Evolutionary conservation across 176 grass and related monocot species (phyloP).

Genomic region (Carex myosuroides): DNA sequence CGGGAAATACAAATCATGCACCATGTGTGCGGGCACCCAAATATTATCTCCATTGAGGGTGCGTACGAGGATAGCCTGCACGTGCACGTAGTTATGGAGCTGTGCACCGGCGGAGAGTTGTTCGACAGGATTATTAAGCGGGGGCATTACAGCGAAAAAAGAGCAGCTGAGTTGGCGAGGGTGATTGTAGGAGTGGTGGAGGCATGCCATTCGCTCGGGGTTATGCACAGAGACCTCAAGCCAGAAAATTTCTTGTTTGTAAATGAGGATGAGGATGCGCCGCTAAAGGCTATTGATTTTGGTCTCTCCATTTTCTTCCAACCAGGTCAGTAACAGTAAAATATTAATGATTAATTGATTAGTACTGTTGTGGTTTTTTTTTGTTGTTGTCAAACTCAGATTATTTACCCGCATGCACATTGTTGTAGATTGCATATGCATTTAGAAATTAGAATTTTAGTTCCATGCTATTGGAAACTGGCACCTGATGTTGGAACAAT

Average conservation of each 20-base stretch:
- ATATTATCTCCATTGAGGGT: conserved; percentile 27
- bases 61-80: conserved; percentile 19
- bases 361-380: not conserved
- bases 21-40: conserved; percentile 15
- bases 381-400: not conserved
- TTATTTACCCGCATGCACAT: not conserved
- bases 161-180: conserved; percentile 16
- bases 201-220: conserved; percentile 23
- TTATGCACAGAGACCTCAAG: conserved; percentile 23
- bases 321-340: conserved; percentile 2
- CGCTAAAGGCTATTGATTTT: conserved; percentile 20
- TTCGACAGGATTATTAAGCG: conserved; percentile 28
- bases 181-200: conserved; percentile 27
- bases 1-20: conserved; percentile 33
- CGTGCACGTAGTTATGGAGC: conserved; percentile 22
- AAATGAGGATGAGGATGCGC: conserved; percentile 23
- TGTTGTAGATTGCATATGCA: not conserved
- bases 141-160: conserved; percentile 23
- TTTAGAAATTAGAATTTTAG: not conserved
- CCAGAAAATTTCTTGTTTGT: conserved; percentile 27
- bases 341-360: not conserved
- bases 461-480: not conserved
- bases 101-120: conserved; percentile 21
- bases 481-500: not conserved
- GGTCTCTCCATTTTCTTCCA: conserved; percentile 26